A percentile compares a stretch with the other conserved stretches of the same genome.
Conservation (phyloP, 1,139 yeast genomes). For the Protomyces arabidopsidicola region DNA sequence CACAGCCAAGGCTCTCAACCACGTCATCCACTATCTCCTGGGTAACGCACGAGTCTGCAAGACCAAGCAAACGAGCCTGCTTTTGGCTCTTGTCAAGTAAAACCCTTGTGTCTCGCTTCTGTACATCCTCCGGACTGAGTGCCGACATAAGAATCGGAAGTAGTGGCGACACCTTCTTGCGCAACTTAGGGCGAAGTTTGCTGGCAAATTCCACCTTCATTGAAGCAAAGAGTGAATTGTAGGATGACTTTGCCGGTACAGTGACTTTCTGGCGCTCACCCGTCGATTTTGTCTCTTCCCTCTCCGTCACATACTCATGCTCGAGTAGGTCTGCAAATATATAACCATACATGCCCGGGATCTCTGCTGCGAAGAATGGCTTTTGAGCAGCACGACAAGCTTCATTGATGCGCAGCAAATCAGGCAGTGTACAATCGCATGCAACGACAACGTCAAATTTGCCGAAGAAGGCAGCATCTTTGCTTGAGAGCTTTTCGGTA, state of each 20-base stretch:
- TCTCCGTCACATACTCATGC: conserved; percentile 48
- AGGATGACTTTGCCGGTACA: neutral
- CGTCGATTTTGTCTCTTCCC: conserved; percentile 10
- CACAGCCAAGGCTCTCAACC: conserved; percentile 7
- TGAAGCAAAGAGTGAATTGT: neutral
- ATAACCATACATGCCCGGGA: conserved; percentile 80
- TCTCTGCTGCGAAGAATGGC: conserved; percentile 64
- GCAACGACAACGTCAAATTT: conserved; percentile 69
- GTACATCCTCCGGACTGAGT: neutral
- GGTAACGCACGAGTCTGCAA: conserved; percentile 43
- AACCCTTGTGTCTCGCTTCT: neutral
- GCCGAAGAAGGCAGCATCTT: conserved; percentile 47
- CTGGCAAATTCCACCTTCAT: conserved; percentile 14
- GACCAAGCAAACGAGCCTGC: conserved; percentile 39
- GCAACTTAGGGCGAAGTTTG: conserved; percentile 18
- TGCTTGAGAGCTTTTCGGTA: conserved; percentile 40
- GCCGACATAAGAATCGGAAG: conserved; percentile 26
- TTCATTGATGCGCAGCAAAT: conserved; percentile 47
- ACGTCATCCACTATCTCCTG: conserved; percentile 32
- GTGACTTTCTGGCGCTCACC: conserved; percentile 8
- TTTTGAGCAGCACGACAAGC: conserved; percentile 53
- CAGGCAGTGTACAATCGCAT: conserved; percentile 54
- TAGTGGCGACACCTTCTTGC: conserved; percentile 33
- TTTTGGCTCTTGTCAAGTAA: neutral
- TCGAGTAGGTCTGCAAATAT: conserved; percentile 70